Percentiles rank a stretch among this genome's conserved stretches.
Conservation (phyloP, 352 stramenopile species). For the Achlya hypogyna region DNA sequence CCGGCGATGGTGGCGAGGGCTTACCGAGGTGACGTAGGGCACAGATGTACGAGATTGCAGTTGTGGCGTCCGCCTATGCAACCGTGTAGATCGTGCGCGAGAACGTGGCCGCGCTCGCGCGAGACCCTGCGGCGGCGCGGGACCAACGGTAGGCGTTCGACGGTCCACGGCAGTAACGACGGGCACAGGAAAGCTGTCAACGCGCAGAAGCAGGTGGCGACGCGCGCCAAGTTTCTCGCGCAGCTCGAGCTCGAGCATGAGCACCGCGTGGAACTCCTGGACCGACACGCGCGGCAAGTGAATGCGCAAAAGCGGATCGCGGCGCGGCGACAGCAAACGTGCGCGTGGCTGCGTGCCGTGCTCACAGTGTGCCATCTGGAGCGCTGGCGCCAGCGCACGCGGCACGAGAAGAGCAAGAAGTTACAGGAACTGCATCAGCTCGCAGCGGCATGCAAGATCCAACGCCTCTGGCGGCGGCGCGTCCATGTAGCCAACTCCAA, state of each 20-base stretch:
- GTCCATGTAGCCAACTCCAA: constrained; percentile 37
- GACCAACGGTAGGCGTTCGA: no score
- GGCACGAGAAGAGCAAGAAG: constrained; percentile 29
- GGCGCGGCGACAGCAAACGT: constrained; percentile 21
- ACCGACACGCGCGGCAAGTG: constrained; percentile 24
- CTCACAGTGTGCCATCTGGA: constrained; percentile 31
- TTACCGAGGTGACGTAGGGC: no score
- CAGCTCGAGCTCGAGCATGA: constrained; percentile 26
- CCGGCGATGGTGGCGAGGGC: background rate
- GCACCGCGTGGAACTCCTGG: constrained; percentile 29
- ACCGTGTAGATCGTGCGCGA: constrained; percentile 5
- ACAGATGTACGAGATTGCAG: no score
- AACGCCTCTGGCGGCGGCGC: constrained; percentile 55
- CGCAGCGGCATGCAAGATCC: constrained; percentile 41
- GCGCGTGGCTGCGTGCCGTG: constrained; percentile 45
- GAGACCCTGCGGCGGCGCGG: no score
- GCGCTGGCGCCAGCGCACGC: constrained; percentile 30
- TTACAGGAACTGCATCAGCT: constrained; percentile 28
- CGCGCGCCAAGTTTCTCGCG: constrained; percentile 8
- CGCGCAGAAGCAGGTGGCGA: constrained; percentile 25
- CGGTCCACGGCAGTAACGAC: background rate
- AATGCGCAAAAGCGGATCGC: constrained; percentile 45
- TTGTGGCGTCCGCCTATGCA: no score
- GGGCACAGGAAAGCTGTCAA: constrained; percentile 20
- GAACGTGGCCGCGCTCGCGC: background rate